These are phyloP conservation scores for Mycogone perniciosa DNA, from an alignment of 2,329 filamentous ascomycete genomes.

Conservation along the genomic window DNA sequence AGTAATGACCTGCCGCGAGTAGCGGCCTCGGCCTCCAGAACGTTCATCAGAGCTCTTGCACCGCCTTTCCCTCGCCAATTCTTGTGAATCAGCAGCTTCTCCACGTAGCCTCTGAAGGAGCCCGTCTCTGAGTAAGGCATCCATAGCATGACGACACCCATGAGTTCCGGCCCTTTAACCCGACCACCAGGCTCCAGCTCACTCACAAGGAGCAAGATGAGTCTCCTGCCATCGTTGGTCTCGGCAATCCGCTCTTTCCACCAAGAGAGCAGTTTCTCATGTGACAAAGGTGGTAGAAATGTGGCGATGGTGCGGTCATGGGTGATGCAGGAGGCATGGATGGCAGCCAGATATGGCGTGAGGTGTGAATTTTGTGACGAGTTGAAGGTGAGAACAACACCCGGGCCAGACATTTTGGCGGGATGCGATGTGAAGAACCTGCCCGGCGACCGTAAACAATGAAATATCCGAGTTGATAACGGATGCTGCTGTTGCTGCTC, in stretches of 20 bases:
- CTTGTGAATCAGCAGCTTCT: slow-evolving; percentile 53
- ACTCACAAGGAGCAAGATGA: slow-evolving; percentile 48
- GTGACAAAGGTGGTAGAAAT: slow-evolving; percentile 53
- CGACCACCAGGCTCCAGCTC: slow-evolving; percentile 26
- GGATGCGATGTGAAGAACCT: background rate
- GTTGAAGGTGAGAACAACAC: slow-evolving; percentile 37
- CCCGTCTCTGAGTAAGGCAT: slow-evolving; percentile 50
- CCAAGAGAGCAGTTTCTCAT: slow-evolving; percentile 49
- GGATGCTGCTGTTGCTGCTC: background rate
- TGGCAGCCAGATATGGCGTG: slow-evolving; percentile 48
- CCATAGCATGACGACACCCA: slow-evolving; percentile 50
- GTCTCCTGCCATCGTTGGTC: slow-evolving; percentile 36
- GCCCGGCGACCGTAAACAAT: background rate
- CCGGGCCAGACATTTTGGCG: slow-evolving; percentile 25
- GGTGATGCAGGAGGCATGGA: slow-evolving; percentile 55
- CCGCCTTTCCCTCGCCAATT: slow-evolving; percentile 45
- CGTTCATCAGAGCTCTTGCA: slow-evolving; percentile 43
- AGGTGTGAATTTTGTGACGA: slow-evolving; percentile 43
- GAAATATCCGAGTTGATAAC: background rate
- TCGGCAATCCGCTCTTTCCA: slow-evolving; percentile 50
- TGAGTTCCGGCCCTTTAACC: slow-evolving; percentile 39
- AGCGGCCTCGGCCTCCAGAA: slow-evolving; percentile 50
- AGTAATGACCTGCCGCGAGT: slow-evolving; percentile 44
- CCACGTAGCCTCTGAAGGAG: slow-evolving; percentile 46
- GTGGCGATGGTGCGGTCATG: slow-evolving; percentile 50